phyloP scores from a whole-genome alignment of 495 filamentous ascomycete species.

The Platismatia glauca region DNA sequence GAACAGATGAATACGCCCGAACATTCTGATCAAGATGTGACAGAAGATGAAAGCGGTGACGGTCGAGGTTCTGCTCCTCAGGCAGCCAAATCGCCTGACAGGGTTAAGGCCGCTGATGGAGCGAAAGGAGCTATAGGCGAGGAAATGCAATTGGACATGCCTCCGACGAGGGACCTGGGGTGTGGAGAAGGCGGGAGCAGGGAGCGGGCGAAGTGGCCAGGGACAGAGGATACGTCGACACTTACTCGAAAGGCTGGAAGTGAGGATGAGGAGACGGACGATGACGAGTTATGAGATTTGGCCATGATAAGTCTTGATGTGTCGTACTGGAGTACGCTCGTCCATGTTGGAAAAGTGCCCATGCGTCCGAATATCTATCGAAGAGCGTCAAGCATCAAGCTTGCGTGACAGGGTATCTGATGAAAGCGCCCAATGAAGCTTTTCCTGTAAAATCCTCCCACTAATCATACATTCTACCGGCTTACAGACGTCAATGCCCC shows the following conservation, averaged over 20 bases:
- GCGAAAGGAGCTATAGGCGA: neutral
- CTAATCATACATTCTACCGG: neutral
- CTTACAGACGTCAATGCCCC: neutral
- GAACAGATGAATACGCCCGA: slow-evolving; percentile 16
- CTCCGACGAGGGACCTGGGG: slow-evolving; percentile 35
- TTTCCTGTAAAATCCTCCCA: neutral
- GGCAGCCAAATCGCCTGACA: neutral
- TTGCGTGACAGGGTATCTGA: neutral
- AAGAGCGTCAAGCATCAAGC: neutral
- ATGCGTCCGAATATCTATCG: neutral
- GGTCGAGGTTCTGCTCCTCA: neutral
- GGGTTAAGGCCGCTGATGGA: neutral
- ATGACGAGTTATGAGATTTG: slow-evolving; percentile 47
- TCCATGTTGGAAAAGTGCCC: neutral
- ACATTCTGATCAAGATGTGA: slow-evolving; percentile 21
- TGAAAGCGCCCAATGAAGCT: neutral
- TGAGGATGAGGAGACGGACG: slow-evolving; percentile 34
- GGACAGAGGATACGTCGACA: slow-evolving; percentile 1
- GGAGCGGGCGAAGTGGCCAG: slow-evolving; percentile 1
- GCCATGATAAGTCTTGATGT: neutral
- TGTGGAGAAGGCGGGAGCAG: slow-evolving; percentile 25
- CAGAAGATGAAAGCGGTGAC: slow-evolving; percentile 23
- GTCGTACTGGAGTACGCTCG: neutral
- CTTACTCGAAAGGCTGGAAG: slow-evolving; percentile 16
- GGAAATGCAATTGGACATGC: slow-evolving; percentile 18